Base-by-base conservation (phyloP, 805 yeast species). In the Kregervanrija pseudodelftensis region DNA sequence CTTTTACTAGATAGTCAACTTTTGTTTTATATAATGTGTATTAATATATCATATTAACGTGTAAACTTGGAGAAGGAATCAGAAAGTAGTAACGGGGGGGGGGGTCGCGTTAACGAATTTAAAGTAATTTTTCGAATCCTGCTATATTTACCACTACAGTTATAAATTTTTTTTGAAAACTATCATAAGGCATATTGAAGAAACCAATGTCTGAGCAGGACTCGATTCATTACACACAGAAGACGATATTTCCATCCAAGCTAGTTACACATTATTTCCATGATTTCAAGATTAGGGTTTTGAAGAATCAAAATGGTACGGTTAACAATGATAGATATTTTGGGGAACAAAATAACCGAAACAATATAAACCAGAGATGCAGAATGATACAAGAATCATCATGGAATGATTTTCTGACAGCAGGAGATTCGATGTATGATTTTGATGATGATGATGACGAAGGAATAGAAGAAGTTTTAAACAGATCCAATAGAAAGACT, bases 381-480 rank as follows among this genome's bases (percentile, higher is more conserved):
- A 22, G 57, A 16, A 13, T 58, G 9, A 37, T 58, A n/a, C 47
- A 56, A 2, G 40, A 50, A 16, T 48, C 50, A 11, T 42, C 52
- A 9, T 59, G 60, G 59, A 56, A 49, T 39, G 61, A 53, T 12
- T 49, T 55, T 11, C 48, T 53, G 9, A 59, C 51, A 15, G 57
- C 53, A 8, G 48, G 52, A 9, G 61, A 51, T 32, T 59, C 57
- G n/a, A 49, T 55, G 50, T 56, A 48, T 36, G 46, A 47, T 13
- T 52, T 55, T 37, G 39, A 49, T 38, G 52, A 51, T 33, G 57
- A 54, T 28, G 52, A 48, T 22, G 60, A 57, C n/a, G 60, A 50
- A 31, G 52, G 48, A 13, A 38, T 48, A 16, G 50, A 49, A n/a
- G 43, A 50, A 10, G 42, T 47, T 13, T 16, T 39, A 16, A 22